Conservation (phyloP, 2,329 filamentous ascomycete genomes). For the Aspergillus sp. region DNA sequence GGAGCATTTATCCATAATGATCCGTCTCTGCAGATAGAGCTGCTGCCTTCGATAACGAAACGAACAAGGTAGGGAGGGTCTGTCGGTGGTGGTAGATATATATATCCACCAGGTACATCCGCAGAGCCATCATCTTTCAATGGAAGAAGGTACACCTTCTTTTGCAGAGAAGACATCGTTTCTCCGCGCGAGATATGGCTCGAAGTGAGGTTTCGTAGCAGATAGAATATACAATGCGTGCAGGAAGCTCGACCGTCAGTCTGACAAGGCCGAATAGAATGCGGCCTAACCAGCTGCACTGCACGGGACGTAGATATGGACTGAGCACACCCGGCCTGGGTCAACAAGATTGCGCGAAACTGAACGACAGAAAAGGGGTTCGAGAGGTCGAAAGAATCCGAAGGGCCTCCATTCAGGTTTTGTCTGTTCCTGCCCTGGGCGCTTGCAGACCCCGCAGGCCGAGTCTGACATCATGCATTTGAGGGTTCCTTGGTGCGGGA, state of each 20-base stretch:
- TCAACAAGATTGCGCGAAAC: background rate
- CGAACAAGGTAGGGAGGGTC: conserved; percentile 74
- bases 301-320: background rate
- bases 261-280: background rate
- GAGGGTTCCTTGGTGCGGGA: background rate
- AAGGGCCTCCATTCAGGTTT: background rate
- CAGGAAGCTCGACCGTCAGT: background rate
- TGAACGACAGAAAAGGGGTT: background rate
- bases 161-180: conserved; percentile 35
- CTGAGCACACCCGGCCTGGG: background rate
- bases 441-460: conserved; percentile 16
- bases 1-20: conserved; percentile 98
- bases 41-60: conserved; percentile 90
- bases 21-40: conserved; percentile 90
- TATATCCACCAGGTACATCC: conserved; percentile 82
- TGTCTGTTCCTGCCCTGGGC: conserved; percentile 16
- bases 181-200: too few relatives aligned
- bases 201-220: background rate
- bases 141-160: conserved; percentile 81
- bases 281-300: background rate
- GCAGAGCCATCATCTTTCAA: conserved; percentile 93
- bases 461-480: conserved; percentile 20
- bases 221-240: too few relatives aligned
- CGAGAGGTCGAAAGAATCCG: background rate
- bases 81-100: conserved; percentile 79